Percentiles rank a stretch among this genome's conserved stretches.
Evolutionary conservation across 2,329 filamentous ascomycete genomes (phyloP).

Genomic region (Pyricularia grisea): DNA sequence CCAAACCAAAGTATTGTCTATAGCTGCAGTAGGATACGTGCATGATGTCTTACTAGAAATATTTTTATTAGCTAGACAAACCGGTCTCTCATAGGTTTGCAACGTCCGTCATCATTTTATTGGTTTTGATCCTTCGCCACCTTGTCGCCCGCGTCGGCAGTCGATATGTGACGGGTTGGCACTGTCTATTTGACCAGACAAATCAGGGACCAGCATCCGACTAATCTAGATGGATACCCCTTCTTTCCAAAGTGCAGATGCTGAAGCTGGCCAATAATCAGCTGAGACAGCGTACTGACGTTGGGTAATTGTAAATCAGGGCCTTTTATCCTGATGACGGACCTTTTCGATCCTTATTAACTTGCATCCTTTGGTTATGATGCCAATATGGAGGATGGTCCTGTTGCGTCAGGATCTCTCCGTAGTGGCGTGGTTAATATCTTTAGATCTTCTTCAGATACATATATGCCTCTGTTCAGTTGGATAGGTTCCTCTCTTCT

Average conservation of each 20-base stretch:
- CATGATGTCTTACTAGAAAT: background rate
- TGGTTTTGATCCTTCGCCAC: background rate
- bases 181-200: no score
- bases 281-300: no score
- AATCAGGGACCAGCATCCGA: background rate
- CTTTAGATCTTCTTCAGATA: background rate
- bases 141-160: background rate
- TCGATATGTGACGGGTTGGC: background rate
- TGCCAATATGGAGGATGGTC: background rate
- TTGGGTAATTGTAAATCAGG: background rate
- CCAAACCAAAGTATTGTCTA: background rate
- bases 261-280: background rate
- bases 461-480: background rate
- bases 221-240: background rate
- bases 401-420: background rate
- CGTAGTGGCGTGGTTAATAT: background rate
- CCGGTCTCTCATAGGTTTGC: background rate
- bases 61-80: background rate
- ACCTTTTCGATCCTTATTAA: background rate
- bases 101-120: background rate
- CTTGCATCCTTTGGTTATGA: background rate
- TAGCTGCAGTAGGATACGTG: background rate
- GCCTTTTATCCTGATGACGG: conserved; percentile 1
- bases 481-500: background rate
- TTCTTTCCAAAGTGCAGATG: background rate